A percentile compares a stretch with the other conserved stretches of the same genome.
These are phyloP conservation scores for Alternaria infectoria DNA, from an alignment of 2,329 filamentous ascomycete species.

Conservation along the genomic window DNA sequence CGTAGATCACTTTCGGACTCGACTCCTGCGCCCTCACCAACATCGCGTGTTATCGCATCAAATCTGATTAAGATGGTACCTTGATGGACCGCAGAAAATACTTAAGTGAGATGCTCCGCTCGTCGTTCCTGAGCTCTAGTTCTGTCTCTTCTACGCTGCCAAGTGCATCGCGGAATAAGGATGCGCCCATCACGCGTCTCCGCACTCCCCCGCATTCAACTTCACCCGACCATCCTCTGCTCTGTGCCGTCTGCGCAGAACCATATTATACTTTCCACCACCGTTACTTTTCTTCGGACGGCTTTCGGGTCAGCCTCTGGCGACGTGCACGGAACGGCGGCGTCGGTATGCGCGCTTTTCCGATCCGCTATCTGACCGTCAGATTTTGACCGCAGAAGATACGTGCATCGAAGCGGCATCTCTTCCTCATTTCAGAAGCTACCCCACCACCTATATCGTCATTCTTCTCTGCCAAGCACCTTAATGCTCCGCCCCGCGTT, in stretches of 20 bases:
- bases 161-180: background rate
- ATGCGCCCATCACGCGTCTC: background rate
- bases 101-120: background rate
- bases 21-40: background rate
- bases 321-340: background rate
- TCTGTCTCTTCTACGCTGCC: background rate
- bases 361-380: background rate
- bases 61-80: background rate
- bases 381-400: background rate
- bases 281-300: background rate
- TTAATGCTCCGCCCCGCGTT: constrained; percentile 20
- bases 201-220: constrained; percentile 9
- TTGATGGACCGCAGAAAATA: background rate
- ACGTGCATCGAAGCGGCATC: background rate
- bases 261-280: background rate
- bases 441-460: constrained; percentile 24
- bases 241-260: background rate
- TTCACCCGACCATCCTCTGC: constrained; percentile 8
- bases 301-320: background rate
- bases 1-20: background rate
- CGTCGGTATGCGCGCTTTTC: background rate
- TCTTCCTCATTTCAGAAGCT: constrained; percentile 5
- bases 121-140: too few species aligned
- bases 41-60: background rate
- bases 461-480: constrained; percentile 34